Evolutionary conservation across 106 monocot species (phyloP).

Genomic region (Triglochin maritima): DNA sequence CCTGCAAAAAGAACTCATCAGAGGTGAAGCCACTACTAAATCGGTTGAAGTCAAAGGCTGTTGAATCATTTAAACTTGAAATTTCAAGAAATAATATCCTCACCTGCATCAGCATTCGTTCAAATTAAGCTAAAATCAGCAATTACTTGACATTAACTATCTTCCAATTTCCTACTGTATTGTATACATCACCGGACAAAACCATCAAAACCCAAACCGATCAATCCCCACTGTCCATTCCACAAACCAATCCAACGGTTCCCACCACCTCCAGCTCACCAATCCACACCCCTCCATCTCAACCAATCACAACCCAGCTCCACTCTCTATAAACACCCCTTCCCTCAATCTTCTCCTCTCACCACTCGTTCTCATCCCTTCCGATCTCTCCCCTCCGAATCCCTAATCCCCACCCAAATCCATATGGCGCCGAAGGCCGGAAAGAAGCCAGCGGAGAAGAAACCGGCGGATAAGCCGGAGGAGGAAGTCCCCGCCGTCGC

Average conservation of each 20-base stretch:
- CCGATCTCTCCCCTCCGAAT: neutral
- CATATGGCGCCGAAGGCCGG: neutral
- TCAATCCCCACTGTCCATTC: neutral
- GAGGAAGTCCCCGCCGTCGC: neutral
- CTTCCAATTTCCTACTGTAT: too few species aligned
- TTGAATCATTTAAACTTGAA: too few species aligned
- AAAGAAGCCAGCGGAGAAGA: constrained; percentile 2
- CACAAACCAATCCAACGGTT: neutral
- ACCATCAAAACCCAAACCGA: neutral
- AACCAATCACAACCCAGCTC: neutral
- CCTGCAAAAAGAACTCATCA: too few species aligned
- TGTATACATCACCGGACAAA: too few species aligned
- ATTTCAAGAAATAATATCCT: too few species aligned
- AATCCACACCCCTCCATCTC: neutral
- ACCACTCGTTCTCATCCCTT: neutral
- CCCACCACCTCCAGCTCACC: neutral
- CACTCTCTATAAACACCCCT: neutral
- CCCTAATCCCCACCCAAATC: neutral
- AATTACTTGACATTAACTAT: too few species aligned
- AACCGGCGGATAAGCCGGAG: neutral
- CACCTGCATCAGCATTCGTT: too few species aligned
- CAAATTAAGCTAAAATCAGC: too few species aligned
- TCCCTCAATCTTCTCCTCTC: neutral
- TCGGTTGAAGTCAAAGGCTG: too few species aligned
- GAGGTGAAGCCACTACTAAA: too few species aligned